Base-by-base conservation (phyloP, 2,329 filamentous ascomycete genomes). In the Aureobasidium namibiae region DNA sequence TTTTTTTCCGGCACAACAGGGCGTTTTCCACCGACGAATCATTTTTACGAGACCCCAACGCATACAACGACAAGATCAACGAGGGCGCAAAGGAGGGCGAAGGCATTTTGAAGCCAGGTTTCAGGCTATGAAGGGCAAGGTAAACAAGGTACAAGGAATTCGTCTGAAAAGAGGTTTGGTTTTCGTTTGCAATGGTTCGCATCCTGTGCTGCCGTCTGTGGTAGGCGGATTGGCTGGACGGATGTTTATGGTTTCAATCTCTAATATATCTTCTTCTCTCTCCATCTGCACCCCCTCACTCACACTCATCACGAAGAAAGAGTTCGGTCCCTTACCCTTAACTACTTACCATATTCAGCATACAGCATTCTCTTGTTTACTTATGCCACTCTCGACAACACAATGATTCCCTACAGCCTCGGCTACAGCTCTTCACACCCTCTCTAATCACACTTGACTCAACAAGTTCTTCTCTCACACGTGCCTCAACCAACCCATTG, bases 1-100 rank as follows among this genome's bases (percentile, higher is more conserved):
- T 46, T 31, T 60, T 49, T 34, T 46, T 56, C 34, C 42, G 42
- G n/a, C 34, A 23, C 38, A 58, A 66, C 63, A 79, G 77, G 77
- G 73, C 72, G 41, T 84, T 85, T 64, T 76, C 78, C 1, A 81
- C 81, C 44, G 82, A 85, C 65, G 82, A 85, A 68, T 76, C 76
- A 21, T 84, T 84, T 70, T 64, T 78, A 23, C 61, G 66, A 23
- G 67, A 73, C 57, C 71, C 71, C 16, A 73, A 73, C 58, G 69
- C 67, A 21, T 74, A 69, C 66, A 72, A 74, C 63, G 70, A 74
- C 53, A 56, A 49, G n/a, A 56, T 56, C 36, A 61, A 61, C 18
- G 59, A 60, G 44, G 50, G 50, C 48, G 59, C 50, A 29, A 60
- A 48, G 7, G 60, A 61, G 7, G 60, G 60, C 3, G 60, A 61